These are phyloP conservation scores for Eucalyptus erythrocorys DNA, from an alignment of 345 rosid genomes.

Conservation along the genomic window DNA sequence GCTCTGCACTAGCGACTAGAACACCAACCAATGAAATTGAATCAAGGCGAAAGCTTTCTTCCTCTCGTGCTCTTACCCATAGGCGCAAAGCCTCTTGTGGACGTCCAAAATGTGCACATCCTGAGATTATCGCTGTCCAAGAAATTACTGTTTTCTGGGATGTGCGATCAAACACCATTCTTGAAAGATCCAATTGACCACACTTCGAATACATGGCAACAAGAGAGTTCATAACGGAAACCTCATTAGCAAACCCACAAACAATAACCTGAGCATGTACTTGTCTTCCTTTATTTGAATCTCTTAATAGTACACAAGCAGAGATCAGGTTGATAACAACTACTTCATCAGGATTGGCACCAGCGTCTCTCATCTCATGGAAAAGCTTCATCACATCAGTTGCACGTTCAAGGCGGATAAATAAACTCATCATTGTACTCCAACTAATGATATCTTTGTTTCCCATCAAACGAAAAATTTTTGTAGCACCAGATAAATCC, in stretches of 20 bases:
- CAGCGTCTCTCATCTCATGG: slow-evolving; percentile 4
- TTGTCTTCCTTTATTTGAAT: slow-evolving; percentile 24
- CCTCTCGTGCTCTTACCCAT: slow-evolving; percentile 6
- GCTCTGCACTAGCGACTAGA: slow-evolving; percentile 13
- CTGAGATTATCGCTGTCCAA: slow-evolving; percentile 37
- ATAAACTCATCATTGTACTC: slow-evolving; percentile 28
- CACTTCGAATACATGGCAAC: slow-evolving; percentile 35
- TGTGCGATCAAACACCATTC: slow-evolving; percentile 12
- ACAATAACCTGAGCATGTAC: slow-evolving; percentile 23
- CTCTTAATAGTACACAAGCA: slow-evolving; percentile 17
- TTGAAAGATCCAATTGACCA: slow-evolving; percentile 23
- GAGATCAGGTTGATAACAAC: slow-evolving; percentile 23
- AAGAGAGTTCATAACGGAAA: slow-evolving; percentile 19
- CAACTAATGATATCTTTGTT: slow-evolving; percentile 26
- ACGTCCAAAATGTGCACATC: slow-evolving; percentile 14
- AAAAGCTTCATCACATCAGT: slow-evolving; percentile 14
- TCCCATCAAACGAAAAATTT: slow-evolving; percentile 10
- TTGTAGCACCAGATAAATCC: slow-evolving; percentile 16
- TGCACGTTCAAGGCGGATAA: slow-evolving; percentile 15
- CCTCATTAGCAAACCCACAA: slow-evolving; percentile 7
- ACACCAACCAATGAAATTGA: slow-evolving; percentile 13
- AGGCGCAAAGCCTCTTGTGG: slow-evolving; percentile 24
- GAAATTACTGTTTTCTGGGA: slow-evolving; percentile 21
- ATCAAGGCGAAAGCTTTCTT: slow-evolving; percentile 9
- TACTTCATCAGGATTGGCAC: slow-evolving; percentile 6